Conservation (phyloP, 306 rosid species). For the Quillaja saponaria region DNA sequence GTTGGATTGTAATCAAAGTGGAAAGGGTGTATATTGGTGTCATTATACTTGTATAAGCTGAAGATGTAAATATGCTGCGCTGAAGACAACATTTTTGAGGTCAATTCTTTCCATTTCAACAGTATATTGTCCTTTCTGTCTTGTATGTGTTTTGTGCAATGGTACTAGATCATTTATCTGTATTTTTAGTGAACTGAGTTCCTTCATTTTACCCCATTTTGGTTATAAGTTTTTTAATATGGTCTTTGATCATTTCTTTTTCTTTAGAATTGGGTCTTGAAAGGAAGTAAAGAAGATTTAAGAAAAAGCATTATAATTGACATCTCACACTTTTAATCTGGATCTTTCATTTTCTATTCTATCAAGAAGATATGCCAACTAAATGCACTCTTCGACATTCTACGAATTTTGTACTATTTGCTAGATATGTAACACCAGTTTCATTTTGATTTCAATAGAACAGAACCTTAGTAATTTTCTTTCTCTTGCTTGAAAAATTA, state of each 20-base stretch:
- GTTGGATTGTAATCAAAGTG: background rate
- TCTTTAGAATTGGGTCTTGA: background rate
- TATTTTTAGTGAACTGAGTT: background rate
- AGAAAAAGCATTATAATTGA: background rate
- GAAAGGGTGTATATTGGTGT: background rate
- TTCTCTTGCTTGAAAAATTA: no score
- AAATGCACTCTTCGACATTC: background rate
- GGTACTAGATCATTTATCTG: background rate
- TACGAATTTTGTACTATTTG: background rate
- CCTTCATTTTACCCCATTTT: no score
- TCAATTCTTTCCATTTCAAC: background rate
- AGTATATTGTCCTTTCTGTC: background rate
- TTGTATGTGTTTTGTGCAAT: conserved; percentile 4
- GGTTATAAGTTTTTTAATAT: no score
- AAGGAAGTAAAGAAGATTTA: background rate
- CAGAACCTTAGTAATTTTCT: background rate
- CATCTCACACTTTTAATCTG: background rate
- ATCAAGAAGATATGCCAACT: background rate
- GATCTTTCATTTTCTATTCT: background rate
- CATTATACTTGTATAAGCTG: background rate
- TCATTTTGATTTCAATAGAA: background rate
- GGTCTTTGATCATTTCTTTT: background rate
- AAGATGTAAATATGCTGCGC: background rate
- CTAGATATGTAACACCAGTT: background rate
- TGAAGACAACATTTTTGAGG: background rate